Percentiles rank a stretch among this genome's conserved stretches.
Evolutionary conservation across 163 green algal species (phyloP).

Genomic region (Chlorella variabilis): DNA sequence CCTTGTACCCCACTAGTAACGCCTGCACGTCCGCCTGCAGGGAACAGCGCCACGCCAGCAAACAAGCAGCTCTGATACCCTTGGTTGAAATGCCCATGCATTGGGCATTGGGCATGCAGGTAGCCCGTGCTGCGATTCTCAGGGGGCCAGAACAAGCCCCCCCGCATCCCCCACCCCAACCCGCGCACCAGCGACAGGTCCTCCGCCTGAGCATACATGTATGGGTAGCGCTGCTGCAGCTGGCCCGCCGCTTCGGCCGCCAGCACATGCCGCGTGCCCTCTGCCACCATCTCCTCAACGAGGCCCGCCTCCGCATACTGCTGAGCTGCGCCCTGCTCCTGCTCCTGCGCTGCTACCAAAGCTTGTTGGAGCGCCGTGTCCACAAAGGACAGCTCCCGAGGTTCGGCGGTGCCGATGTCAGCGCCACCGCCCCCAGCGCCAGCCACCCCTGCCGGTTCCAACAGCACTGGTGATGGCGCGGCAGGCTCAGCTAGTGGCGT

Average conservation of each 20-base stretch:
- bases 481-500: too few species aligned
- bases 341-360: not conserved
- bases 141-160: not conserved
- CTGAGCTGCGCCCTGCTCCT: not conserved
- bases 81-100: too few species aligned
- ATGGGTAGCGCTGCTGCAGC: constrained; percentile 71
- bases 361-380: not conserved
- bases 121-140: too few species aligned
- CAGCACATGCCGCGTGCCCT: constrained; percentile 67
- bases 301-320: constrained; percentile 10
- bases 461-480: too few species aligned
- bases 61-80: too few species aligned
- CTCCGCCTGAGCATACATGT: constrained; percentile 68
- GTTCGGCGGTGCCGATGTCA: not conserved
- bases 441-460: too few species aligned
- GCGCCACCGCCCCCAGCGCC: too few species aligned
- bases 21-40: constrained; percentile 70
- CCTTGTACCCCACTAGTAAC: constrained; percentile 92
- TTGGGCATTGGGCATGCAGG: too few species aligned
- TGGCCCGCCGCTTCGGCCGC: constrained; percentile 63
- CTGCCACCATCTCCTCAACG: constrained; percentile 70
- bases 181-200: constrained; percentile 59
- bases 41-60: not conserved
- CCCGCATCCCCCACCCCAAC: not conserved
- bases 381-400: not conserved